phyloP scores from a whole-genome alignment of 768 basidiomycete genomes.

The Hericium rajendrae region DNA sequence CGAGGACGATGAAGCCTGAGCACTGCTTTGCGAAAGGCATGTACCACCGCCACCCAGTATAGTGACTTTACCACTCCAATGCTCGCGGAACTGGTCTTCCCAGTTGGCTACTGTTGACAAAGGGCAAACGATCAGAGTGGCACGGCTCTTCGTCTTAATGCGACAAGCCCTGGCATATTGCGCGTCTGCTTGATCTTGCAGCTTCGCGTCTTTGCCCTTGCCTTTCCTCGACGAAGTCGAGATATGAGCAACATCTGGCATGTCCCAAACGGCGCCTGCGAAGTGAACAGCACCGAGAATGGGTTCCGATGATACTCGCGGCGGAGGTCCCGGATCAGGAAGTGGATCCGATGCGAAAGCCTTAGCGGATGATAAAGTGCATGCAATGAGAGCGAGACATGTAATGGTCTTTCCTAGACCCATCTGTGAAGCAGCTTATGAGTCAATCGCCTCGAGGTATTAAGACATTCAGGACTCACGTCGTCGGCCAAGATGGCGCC shows the following conservation, averaged over 20 bases:
- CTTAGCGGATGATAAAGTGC: slow-evolving; percentile 64
- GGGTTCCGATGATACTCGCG: slow-evolving; percentile 15
- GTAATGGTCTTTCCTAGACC: slow-evolving; percentile 97
- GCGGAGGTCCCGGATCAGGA: slow-evolving; percentile 29
- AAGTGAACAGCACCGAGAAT: slow-evolving; percentile 48
- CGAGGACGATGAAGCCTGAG: neutral
- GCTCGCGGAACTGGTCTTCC: slow-evolving; percentile 98
- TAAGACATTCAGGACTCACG: slow-evolving; percentile 38
- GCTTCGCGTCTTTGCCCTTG: slow-evolving; percentile 56
- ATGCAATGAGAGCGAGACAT: slow-evolving; percentile 86
- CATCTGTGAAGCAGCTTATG: slow-evolving; percentile 51
- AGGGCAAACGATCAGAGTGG: slow-evolving; percentile 93
- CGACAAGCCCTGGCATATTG: slow-evolving; percentile 61
- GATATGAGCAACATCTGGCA: slow-evolving; percentile 43
- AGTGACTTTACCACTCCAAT: slow-evolving; percentile 84
- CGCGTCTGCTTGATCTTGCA: slow-evolving; percentile 63
- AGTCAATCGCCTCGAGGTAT: neutral
- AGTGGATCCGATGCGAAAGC: slow-evolving; percentile 51
- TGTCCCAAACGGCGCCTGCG: slow-evolving; percentile 74
- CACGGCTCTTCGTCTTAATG: slow-evolving; percentile 77
- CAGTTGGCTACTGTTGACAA: slow-evolving; percentile 95
- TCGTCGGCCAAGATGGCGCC: slow-evolving; percentile 95
- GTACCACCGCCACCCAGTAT: slow-evolving; percentile 72
- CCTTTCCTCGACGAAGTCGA: slow-evolving; percentile 32
- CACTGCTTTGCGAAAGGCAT: slow-evolving; percentile 3